Percentiles rank a stretch among this genome's conserved stretches.
phyloP scores from a whole-genome alignment of 108 stramenopile genomes.

The Cyclotella baltica region DNA sequence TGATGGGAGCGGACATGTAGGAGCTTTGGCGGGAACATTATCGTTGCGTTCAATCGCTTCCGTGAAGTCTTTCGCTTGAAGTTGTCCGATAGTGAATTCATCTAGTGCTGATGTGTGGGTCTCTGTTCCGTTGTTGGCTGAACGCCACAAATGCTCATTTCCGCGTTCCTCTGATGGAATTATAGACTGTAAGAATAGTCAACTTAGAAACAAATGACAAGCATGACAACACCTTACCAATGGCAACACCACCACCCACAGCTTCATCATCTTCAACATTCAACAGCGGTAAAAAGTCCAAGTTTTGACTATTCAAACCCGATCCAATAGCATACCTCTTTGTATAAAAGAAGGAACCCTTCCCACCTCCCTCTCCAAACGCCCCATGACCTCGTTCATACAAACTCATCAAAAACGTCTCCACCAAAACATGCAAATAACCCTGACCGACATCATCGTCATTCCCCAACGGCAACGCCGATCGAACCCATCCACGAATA shows the following conservation, averaged over 20 bases:
- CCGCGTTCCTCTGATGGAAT: slow-evolving; percentile 73
- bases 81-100: slow-evolving; percentile 82
- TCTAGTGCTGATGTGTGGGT: slow-evolving; percentile 85
- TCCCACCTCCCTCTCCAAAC: slow-evolving; percentile 81
- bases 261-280: slow-evolving; percentile 86
- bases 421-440: slow-evolving; percentile 76
- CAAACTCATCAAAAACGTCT: slow-evolving; percentile 81
- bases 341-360: slow-evolving; percentile 72
- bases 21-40: slow-evolving; percentile 10
- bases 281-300: slow-evolving; percentile 84
- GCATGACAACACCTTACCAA: slow-evolving; percentile 33
- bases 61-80: slow-evolving; percentile 69
- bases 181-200: not conserved
- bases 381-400: slow-evolving; percentile 90
- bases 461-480: slow-evolving; percentile 77
- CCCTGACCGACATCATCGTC: slow-evolving; percentile 86
- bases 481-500: slow-evolving; percentile 80
- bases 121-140: slow-evolving; percentile 87
- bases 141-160: slow-evolving; percentile 87
- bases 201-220: not conserved
- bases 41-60: slow-evolving; percentile 80
- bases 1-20: slow-evolving; percentile 67
- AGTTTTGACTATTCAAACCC: slow-evolving; percentile 81
- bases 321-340: slow-evolving; percentile 78
- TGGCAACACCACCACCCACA: slow-evolving; percentile 66